Percentiles rank a stretch among this genome's conserved stretches.
phyloP scores from a whole-genome alignment of 768 basidiomycete genomes.

The Tremella mesenterica region DNA sequence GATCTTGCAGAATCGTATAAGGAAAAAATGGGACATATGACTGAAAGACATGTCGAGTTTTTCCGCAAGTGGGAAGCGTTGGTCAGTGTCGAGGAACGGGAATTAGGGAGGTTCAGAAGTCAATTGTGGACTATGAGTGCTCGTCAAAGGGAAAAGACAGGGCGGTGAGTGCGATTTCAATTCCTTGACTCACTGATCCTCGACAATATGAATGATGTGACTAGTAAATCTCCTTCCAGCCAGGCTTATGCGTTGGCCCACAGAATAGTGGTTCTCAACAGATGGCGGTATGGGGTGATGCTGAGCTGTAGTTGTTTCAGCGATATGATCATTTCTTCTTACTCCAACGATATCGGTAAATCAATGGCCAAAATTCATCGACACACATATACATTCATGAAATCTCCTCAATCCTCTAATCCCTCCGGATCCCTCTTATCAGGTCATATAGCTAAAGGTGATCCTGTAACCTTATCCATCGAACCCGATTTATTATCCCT shows the following conservation, averaged over 20 bases:
- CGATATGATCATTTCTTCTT: conserved; percentile 60
- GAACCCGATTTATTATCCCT: conserved; percentile 79
- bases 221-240: neutral
- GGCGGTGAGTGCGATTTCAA: conserved; percentile 48
- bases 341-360: conserved; percentile 39
- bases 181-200: neutral
- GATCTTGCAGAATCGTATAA: conserved; percentile 55
- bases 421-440: conserved; percentile 53
- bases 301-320: conserved; percentile 69
- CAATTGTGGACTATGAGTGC: conserved; percentile 92
- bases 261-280: neutral
- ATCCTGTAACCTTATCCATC: conserved; percentile 77
- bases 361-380: conserved; percentile 61
- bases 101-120: conserved; percentile 69
- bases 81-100: conserved; percentile 77
- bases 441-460: conserved; percentile 68
- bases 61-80: conserved; percentile 87
- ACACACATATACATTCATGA: conserved; percentile 65
- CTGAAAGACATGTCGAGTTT: conserved; percentile 58
- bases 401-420: conserved; percentile 7
- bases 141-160: conserved; percentile 64
- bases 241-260: neutral
- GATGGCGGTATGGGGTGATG: too few relatives aligned
- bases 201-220: too few relatives aligned
- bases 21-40: conserved; percentile 72